phyloP scores from a whole-genome alignment of 371 early-diverging fungal genomes.

The Cokeromyces recurvatus region DNA sequence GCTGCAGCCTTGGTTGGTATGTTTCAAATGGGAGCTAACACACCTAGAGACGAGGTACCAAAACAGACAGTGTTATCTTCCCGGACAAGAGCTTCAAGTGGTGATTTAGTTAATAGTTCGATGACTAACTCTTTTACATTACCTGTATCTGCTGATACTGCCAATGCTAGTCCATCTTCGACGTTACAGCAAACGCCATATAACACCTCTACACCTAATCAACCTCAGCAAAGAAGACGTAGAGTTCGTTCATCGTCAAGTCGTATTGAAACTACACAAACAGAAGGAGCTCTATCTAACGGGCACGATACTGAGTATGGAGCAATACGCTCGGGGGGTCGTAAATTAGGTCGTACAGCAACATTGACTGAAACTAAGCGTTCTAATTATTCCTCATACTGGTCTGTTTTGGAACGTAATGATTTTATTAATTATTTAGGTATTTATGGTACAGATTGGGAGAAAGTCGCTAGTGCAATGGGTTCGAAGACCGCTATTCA shows the following conservation, averaged over 20 bases:
- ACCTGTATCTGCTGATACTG: background rate
- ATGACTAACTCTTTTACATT: no score
- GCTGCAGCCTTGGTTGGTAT: conserved; percentile 47
- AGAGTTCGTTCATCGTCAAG: conserved; percentile 25
- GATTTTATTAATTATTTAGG: conserved; percentile 64
- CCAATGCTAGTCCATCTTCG: background rate
- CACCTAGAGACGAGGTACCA: conserved; percentile 7
- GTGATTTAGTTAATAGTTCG: background rate
- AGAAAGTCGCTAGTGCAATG: conserved; percentile 64
- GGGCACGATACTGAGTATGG: conserved; percentile 25
- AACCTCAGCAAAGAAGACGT: conserved; percentile 15
- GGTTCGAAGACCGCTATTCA: conserved; percentile 79
- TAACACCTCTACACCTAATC: background rate
- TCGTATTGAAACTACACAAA: conserved; percentile 13
- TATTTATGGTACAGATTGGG: conserved; percentile 75
- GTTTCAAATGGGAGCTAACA: conserved; percentile 39
- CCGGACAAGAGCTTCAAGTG: conserved; percentile 14
- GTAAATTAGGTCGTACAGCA: conserved; percentile 26
- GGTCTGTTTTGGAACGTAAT: conserved; percentile 78
- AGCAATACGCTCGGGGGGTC: conserved; percentile 1
- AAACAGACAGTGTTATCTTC: conserved; percentile 1
- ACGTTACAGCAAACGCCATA: background rate
- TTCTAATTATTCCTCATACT: conserved; percentile 73
- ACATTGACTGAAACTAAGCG: conserved; percentile 28
- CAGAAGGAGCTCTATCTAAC: conserved; percentile 20